phyloP scores from a whole-genome alignment of 352 stramenopile genomes.

The Phytophthora citricola region DNA sequence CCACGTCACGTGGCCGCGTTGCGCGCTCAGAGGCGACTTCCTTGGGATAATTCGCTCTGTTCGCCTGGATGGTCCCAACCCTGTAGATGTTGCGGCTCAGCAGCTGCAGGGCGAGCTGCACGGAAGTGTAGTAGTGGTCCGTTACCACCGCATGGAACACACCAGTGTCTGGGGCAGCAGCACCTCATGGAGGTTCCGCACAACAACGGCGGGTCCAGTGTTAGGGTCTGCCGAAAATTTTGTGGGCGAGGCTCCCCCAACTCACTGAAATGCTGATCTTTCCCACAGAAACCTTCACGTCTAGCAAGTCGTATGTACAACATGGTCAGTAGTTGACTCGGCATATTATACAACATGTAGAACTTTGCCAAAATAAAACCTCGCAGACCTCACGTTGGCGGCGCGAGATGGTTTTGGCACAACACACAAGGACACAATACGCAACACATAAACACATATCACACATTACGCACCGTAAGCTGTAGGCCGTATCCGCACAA shows the following conservation, averaged over 20 bases:
- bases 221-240: conserved; percentile 1
- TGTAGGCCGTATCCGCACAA: not conserved
- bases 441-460: no score
- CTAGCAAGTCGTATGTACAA: conserved; percentile 12
- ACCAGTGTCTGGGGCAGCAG: no score
- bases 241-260: not conserved
- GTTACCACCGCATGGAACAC: no score
- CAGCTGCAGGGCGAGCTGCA: no score
- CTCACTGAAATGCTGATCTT: conserved; percentile 10
- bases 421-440: not conserved
- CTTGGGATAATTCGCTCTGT: no score
- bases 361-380: conserved; percentile 18
- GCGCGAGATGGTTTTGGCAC: not conserved
- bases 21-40: not conserved
- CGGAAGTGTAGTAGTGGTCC: no score
- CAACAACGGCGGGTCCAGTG: no score
- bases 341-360: conserved; percentile 18
- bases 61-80: no score
- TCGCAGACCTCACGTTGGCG: conserved; percentile 2
- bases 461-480: not conserved
- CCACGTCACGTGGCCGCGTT: not conserved
- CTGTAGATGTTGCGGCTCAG: no score
- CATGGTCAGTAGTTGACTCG: not conserved
- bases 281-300: conserved; percentile 18
- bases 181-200: no score